A percentile compares a stretch with the other conserved stretches of the same genome.
Conservation (phyloP, 208 protist genomes). For the Wallacemonas rigidus region DNA sequence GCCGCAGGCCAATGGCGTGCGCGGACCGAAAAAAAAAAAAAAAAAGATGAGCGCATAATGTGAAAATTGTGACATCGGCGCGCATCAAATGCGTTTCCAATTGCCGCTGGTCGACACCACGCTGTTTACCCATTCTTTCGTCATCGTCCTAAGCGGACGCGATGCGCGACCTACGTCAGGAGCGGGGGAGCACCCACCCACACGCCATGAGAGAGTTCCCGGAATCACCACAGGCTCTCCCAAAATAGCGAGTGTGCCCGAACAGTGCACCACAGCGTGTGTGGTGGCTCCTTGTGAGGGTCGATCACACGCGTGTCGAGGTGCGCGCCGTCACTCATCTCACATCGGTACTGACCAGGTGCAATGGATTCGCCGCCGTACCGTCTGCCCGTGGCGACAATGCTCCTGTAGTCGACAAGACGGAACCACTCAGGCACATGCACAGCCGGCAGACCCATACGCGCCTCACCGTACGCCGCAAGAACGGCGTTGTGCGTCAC, state of each 20-base stretch:
- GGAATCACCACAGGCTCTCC: background rate
- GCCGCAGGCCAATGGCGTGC: no score
- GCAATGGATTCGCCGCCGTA: conserved; percentile 1
- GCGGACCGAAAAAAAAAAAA: background rate
- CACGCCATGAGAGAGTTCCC: no score
- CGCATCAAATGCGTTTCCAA: no score
- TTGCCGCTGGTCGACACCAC: no score
- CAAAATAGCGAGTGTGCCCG: background rate
- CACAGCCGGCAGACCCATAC: background rate
- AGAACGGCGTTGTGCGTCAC: background rate
- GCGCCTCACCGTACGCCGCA: background rate
- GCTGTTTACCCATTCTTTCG: no score
- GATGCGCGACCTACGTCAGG: no score
- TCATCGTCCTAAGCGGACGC: no score
- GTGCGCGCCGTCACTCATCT: background rate
- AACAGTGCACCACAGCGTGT: background rate
- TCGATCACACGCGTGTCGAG: background rate
- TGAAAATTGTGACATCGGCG: no score
- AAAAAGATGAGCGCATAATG: conserved; percentile 8
- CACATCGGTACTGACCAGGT: background rate
- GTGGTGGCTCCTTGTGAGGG: background rate
- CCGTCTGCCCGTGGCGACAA: no score
- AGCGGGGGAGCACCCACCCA: no score
- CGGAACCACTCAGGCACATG: background rate
- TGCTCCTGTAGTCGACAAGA: background rate